Evolutionary conservation across 352 stramenopile genomes (phyloP), one percentile per base, ranked within the genome.

Genomic region (Phytopythium montanum): DNA sequence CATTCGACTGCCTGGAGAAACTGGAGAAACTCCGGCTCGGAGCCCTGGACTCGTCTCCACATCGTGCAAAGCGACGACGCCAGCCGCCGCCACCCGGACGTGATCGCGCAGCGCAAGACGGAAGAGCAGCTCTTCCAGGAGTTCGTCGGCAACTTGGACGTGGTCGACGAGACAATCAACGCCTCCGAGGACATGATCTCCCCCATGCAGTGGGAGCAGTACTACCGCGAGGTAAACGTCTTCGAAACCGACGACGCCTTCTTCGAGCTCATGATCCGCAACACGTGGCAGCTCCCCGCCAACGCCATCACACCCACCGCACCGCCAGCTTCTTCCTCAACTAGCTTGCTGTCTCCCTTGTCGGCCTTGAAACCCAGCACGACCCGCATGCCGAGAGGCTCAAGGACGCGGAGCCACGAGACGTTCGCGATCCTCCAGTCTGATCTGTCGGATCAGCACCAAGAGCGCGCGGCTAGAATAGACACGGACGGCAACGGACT

Each of bases 171-270:
- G 14, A 53, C 19, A 33, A 44, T n/a, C 5, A 44, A 25, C 53
- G 36, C 49, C 3, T 29, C 26, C 0, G 46, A 69, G 31, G 69
- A 64, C 29, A 75, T 71, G 54, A 76, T 90, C 48, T 63, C 69
- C 12, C 70, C 65, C n/a, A 28, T 56, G 16, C 78, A 90, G 53
- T 90, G 78, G 78, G 69, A 84, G 57, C 65, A 88, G 21, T 97
- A 97, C 67, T 97, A 97, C 75, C 73, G 90, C 46, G 95, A 96
- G 57, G 74, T 97, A 4, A 89, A 80, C 56, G 90, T 91, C 42
- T 87, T 87, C 46, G 84, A 97, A 46, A 64, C 72, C 8, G 79
- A 92, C 72, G 90, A 97, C 68, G 86, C 97, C 38, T 92, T 97
- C 54, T 97, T 97, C 57, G 85, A 96, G 61, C 72, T 94, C 29